Percentiles rank a stretch among this genome's conserved stretches.
These are phyloP conservation scores for Macrolepiota albuminosa DNA, from an alignment of 768 basidiomycete genomes.

Conservation along the genomic window DNA sequence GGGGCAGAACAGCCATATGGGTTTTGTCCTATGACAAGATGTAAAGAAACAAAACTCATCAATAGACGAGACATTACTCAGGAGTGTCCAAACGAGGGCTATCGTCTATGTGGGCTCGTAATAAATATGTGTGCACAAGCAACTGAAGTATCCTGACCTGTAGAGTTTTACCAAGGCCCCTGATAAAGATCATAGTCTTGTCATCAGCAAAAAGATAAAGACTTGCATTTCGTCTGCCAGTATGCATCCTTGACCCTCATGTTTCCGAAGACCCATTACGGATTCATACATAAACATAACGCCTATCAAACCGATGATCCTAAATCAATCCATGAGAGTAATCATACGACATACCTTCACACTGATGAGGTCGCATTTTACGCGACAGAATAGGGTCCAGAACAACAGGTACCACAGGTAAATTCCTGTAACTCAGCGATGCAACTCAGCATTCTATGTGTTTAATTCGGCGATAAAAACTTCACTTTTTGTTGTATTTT, in stretches of 20 bases:
- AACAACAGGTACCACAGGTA: conserved; percentile 75
- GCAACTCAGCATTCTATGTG: background rate
- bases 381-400: conserved; percentile 81
- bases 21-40: conserved; percentile 64
- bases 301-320: conserved; percentile 33
- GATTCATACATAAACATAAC: conserved; percentile 92
- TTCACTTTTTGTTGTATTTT: conserved; percentile 68
- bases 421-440: conserved; percentile 35
- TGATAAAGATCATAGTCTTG: conserved; percentile 11
- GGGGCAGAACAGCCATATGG: conserved; percentile 58
- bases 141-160: conserved; percentile 40
- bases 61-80: conserved; percentile 51
- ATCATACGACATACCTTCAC: conserved; percentile 53
- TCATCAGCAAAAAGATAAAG: background rate
- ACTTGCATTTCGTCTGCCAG: conserved; percentile 92
- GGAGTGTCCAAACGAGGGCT: conserved; percentile 85
- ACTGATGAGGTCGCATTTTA: conserved; percentile 82
- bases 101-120: conserved; percentile 58
- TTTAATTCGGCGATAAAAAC: background rate
- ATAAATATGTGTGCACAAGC: background rate
- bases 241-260: conserved; percentile 92
- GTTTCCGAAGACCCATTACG: conserved; percentile 89
- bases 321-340: background rate
- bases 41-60: background rate
- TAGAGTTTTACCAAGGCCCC: conserved; percentile 97